Evolutionary conservation across 768 basidiomycete species (phyloP).

Genomic region (Psilocybe subaeruginosa): DNA sequence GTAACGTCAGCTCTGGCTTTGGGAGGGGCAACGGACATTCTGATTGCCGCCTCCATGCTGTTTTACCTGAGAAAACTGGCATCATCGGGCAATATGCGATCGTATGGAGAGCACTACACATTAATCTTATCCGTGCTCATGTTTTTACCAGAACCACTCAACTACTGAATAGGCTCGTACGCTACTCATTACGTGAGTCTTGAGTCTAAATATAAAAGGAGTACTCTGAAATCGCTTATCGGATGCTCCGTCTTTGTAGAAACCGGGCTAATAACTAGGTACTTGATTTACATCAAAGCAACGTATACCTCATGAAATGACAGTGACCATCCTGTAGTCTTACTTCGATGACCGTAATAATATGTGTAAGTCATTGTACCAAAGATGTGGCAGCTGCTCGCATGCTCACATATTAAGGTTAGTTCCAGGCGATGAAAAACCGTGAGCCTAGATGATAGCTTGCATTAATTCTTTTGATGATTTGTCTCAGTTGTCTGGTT

Average conservation of each 20-base stretch:
- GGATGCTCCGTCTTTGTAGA: not conserved
- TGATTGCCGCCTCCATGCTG: slow-evolving; percentile 18
- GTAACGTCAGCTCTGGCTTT: slow-evolving; percentile 15
- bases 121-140: not conserved
- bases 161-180: slow-evolving; percentile 15
- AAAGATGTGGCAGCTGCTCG: no score
- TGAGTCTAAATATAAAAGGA: not conserved
- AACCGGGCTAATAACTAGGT: slow-evolving; percentile 19
- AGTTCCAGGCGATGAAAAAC: slow-evolving; percentile 19
- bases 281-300: not conserved
- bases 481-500: slow-evolving; percentile 16
- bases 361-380: not conserved
- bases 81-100: slow-evolving; percentile 10
- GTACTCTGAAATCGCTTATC: not conserved
- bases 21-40: slow-evolving; percentile 17
- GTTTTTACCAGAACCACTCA: slow-evolving; percentile 16
- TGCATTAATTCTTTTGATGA: not conserved
- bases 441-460: not conserved
- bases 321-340: not conserved
- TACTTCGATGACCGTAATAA: slow-evolving; percentile 16
- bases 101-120: slow-evolving; percentile 1
- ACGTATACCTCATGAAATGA: no score
- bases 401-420: not conserved
- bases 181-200: slow-evolving; percentile 14
- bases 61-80: slow-evolving; percentile 14